phyloP scores from a whole-genome alignment of 148 eudicot genomes.

The Rhododendron simsii region DNA sequence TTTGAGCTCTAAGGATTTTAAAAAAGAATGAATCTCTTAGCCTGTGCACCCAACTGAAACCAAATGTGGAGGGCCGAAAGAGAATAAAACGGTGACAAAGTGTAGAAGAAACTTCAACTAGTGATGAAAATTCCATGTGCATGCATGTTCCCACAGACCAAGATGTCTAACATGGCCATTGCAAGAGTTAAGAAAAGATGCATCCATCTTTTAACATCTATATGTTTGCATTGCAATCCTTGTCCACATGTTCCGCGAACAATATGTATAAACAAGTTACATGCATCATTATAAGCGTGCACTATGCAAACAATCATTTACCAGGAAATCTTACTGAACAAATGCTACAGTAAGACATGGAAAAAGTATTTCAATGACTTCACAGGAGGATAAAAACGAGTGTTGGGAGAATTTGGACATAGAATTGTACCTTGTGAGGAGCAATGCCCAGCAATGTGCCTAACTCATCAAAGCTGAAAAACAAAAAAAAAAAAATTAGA shows the following conservation, averaged over 20 bases:
- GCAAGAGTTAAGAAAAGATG: neutral
- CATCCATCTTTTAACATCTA: neutral
- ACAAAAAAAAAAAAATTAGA: neutral
- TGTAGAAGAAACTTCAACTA: neutral
- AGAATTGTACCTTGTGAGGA: constrained; percentile 67
- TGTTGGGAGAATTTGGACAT: neutral
- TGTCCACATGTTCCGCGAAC: neutral
- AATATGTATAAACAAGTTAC: neutral
- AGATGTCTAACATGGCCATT: neutral
- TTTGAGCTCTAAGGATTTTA: neutral
- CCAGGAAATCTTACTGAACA: neutral
- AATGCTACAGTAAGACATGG: neutral
- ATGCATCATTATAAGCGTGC: neutral
- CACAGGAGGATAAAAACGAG: neutral
- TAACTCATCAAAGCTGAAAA: constrained; percentile 79
- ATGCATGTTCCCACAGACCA: neutral
- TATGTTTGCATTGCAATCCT: neutral
- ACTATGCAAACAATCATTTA: neutral
- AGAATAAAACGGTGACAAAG: neutral
- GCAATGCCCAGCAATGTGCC: constrained; percentile 94
- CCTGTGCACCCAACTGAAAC: neutral
- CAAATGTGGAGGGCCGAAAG: neutral
- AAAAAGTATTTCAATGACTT: neutral
- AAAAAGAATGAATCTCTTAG: neutral
- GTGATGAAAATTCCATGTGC: neutral